Base-by-base conservation (phyloP, 2,329 filamentous ascomycete genomes). In the Colletotrichum somersetense region DNA sequence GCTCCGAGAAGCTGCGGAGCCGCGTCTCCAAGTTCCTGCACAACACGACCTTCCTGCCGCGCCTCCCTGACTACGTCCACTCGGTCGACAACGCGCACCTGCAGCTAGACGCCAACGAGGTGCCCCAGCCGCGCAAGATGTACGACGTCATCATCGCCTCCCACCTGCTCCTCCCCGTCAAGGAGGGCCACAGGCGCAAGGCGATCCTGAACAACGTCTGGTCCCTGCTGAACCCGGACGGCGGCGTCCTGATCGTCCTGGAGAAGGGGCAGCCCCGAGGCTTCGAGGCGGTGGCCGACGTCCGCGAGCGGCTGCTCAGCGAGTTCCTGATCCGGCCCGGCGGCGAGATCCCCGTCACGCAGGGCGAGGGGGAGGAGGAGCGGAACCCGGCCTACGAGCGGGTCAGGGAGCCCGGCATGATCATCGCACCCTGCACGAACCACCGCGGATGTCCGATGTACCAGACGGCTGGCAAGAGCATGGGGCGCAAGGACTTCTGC, bases 361-460 rank as follows among this genome's bases (percentile, higher is more conserved):
- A 67, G 46, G 74, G 67, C 74, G 42, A 44, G 16, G 40, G 14
- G 20, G 78, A 84, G 2, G 79, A 8, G 6, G 42, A 18, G 2
- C 79, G 82, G 35, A 83, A 86, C 62, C 78, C 82, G 8, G 80
- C 81, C 14, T 78, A 75, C 26, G 78, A 80, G 30, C 83, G 84
- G 14, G 80, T 83, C 55, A 88, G 87, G 44, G 90, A 91, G 74
- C 82, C 83, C 0, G 91, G 91, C 66, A 89, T 91, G 83, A 90
- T 93, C 65, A 81, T 93, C 67, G 91, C 91, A 5, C 91, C 91
- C 78, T 99, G 96, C 84, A 98, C 96, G 0, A 98, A 95, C 80
- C 96, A 99, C 80, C 85, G 87, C 11, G 87, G 88, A 69, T 99
- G 96, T 76, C 96, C 96, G 0, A 97, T 99, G 93, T 98, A 97